Base-by-base conservation (phyloP, 2,329 filamentous ascomycete species). In the Clathrospora elynae region DNA sequence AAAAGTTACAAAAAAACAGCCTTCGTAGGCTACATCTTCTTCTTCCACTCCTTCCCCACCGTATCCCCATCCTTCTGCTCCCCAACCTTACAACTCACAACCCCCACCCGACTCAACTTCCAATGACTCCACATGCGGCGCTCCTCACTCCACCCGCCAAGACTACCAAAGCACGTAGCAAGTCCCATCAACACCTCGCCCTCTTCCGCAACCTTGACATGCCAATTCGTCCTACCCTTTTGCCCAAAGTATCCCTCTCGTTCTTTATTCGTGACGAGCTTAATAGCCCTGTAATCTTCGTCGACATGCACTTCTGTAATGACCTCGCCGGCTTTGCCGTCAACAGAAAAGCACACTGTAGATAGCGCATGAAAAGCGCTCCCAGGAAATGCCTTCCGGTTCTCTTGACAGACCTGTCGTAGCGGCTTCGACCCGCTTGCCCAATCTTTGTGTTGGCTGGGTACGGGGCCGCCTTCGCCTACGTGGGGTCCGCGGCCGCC, bases 281-380 rank as follows among this genome's bases (percentile, higher is more conserved):
- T 50, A 0, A 61, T 18, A 17, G 53, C 51, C 26, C 31, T 42
- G 13, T 40, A 30, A 11, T 49, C 48, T 13, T 32, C 14, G 26
- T 35, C 37, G 7, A 49, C 49, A 26, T 51, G 42, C 4, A 62
- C 53, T 23, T 54, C 55, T 3, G 40, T 51, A n/a, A 62, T 39
- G 5, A 48, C 16, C 41, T 58, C 58, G 1, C 55, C 56, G 3
- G 46, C 47, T 9, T 39, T 24, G 2, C 51, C 48, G 13, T 61
- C 51, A 8, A 59, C 45, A 0, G 48, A 35, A 19, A 60, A 53
- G 8, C 38, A 11, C 24, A 22, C 10, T 35, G 38, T 49, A 18
- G 11, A 29, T 39, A 28, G 22, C 13, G 14, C 23, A 16, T 6
- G 13, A 11, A n/a, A 28, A 6, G 11, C 7, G 14, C 10, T 30